Evolutionary conservation across 345 rosid species (phyloP).

Genomic region (Ceriops decandra): DNA sequence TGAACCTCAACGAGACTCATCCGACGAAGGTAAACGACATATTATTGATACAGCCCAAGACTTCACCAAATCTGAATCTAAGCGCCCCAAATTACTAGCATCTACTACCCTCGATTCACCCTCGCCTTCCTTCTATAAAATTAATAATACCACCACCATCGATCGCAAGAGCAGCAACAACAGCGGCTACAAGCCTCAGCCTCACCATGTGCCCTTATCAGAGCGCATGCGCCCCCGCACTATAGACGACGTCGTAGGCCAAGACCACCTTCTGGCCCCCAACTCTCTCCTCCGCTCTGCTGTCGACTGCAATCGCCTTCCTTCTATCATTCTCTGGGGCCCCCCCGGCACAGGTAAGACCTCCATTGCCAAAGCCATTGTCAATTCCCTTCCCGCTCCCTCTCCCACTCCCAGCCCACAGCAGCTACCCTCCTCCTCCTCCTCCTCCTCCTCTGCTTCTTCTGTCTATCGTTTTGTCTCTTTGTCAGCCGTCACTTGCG

Average conservation of each 20-base stretch:
- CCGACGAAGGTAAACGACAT: too few relatives aligned
- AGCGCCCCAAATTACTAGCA: constrained; percentile 31
- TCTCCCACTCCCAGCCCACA: too few relatives aligned
- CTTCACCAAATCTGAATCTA: constrained; percentile 12
- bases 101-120: neutral
- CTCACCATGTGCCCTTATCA: constrained; percentile 46
- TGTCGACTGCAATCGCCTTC: constrained; percentile 49
- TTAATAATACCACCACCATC: too few relatives aligned
- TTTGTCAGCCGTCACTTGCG: constrained; percentile 64
- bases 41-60: too few relatives aligned
- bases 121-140: too few relatives aligned
- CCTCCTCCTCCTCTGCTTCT: constrained; percentile 7
- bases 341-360: constrained; percentile 94
- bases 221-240: constrained; percentile 81
- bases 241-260: constrained; percentile 70
- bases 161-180: too few relatives aligned
- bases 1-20: too few relatives aligned
- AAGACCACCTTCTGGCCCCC: constrained; percentile 60
- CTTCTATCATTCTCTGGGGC: constrained; percentile 79
- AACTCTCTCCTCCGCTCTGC: constrained; percentile 58
- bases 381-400: constrained; percentile 33
- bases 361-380: constrained; percentile 64
- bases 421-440: too few relatives aligned
- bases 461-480: constrained; percentile 45
- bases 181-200: neutral